Evolutionary conservation across 768 basidiomycete genomes (phyloP), one percentile per base, ranked within the genome.

Genomic region (Auricularia auricula-judae): DNA sequence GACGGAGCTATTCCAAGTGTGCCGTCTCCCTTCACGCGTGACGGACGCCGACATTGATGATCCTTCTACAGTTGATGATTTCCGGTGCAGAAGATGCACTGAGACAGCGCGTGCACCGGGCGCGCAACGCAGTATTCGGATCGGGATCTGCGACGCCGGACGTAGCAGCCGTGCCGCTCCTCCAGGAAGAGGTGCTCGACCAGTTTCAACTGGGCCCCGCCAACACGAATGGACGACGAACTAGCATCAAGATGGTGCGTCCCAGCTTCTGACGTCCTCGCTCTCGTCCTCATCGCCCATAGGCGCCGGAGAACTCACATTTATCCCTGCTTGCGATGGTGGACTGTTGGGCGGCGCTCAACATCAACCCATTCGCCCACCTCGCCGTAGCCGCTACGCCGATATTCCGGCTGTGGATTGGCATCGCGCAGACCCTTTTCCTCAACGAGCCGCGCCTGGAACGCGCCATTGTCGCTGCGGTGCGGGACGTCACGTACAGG

Each of bases 281-380:
- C 47, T 14, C 35, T 18, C 36, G 23, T 54, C 33, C 62, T 62
- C 39, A 33, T 21, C 54, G 23, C 51, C 21, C 23, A 8, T n/a
- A 62, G 2, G 64, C 81, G 66, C 76, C 81, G 7, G 83, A 84
- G 7, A 98, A 98, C 73, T 95, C 93, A 1, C 96, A 99, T 73
- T 84, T 98, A 64, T 87, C 92, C 8, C 81, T 99, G 7, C 84
- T 98, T 60, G 94, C 95, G 16, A 98, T 99, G 94, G 97, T 98
- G 21, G 97, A 99, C 75, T 95, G 91, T 70, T 99, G 97, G 97
- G 88, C 91, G 7, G 82, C 84, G 62, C 84, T 98, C 62, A 77
- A 80, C 0, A 94, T 97, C 71, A 84, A 90, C 63, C 97, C 97
- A 0, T 96, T 91, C 72, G 86, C 84, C 39, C 95, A 98, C 76